phyloP scores from a whole-genome alignment of 345 rosid species.

The Physaria fendleri region DNA sequence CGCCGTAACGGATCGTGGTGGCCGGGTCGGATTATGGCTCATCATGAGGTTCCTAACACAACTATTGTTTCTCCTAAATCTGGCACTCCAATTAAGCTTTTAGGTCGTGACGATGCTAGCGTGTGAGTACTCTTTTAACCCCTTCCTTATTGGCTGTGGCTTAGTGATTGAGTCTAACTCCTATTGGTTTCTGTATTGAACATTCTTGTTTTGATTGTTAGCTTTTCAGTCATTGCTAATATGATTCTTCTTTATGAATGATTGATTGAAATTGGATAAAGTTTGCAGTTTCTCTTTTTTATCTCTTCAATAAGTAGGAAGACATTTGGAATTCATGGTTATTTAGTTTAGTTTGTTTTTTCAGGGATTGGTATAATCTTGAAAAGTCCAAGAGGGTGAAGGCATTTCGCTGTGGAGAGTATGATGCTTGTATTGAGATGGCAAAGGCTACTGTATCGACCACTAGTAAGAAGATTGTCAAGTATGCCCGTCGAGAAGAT shows the following conservation, averaged over 20 bases:
- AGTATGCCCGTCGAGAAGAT: constrained; percentile 95
- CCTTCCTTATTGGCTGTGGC: background rate
- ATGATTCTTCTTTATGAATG: background rate
- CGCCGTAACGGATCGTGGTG: constrained; percentile 99
- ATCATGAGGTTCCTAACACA: constrained; percentile 67
- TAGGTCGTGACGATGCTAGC: constrained; percentile 98
- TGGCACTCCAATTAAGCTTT: constrained; percentile 95
- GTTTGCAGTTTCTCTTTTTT: background rate
- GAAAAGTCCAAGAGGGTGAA: constrained; percentile 96
- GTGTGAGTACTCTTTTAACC: constrained; percentile 50
- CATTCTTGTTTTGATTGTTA: background rate
- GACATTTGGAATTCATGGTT: background rate
- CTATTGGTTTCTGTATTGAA: background rate
- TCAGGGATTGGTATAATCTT: constrained; percentile 97
- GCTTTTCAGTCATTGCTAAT: background rate
- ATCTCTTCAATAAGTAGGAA: background rate
- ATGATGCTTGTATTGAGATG: constrained; percentile 73
- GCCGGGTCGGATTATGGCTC: constrained; percentile 95
- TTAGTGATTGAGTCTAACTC: background rate
- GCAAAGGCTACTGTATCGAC: constrained; percentile 74
- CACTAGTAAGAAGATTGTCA: constrained; percentile 71
- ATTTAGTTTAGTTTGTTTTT: constrained; percentile 1
- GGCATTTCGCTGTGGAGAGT: constrained; percentile 96
- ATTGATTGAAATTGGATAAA: background rate
- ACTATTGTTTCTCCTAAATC: constrained; percentile 83